These are phyloP conservation scores for Berkeleyomyces rouxiae DNA, from an alignment of 2,329 filamentous ascomycete species.

Conservation along the genomic window DNA sequence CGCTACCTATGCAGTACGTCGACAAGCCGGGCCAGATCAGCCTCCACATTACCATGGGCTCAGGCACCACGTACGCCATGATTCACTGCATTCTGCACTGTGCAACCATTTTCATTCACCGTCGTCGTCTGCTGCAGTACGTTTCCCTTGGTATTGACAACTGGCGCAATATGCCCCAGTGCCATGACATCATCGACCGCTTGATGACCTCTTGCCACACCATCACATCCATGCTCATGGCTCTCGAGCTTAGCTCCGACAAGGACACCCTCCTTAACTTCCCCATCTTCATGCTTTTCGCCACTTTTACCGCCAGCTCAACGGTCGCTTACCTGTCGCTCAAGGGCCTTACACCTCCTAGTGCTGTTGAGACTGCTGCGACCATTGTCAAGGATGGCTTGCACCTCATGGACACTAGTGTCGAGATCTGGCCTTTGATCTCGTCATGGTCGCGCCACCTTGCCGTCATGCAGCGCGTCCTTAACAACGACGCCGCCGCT, in stretches of 20 bases:
- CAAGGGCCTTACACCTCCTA: constrained; percentile 39
- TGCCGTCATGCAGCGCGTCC: constrained; percentile 43
- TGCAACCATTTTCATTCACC: constrained; percentile 43
- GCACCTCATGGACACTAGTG: constrained; percentile 41
- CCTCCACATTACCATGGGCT: constrained; percentile 47
- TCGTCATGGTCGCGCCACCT: constrained; percentile 43
- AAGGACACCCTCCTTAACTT: constrained; percentile 44
- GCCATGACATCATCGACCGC: constrained; percentile 36
- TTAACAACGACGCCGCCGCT: constrained; percentile 33
- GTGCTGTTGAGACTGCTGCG: constrained; percentile 39
- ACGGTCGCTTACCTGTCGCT: constrained; percentile 46
- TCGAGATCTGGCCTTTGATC: constrained; percentile 43
- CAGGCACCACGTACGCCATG: constrained; percentile 45
- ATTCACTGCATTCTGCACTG: constrained; percentile 45
- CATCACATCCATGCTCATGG: constrained; percentile 37
- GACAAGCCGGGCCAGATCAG: constrained; percentile 46
- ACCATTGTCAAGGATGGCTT: constrained; percentile 41
- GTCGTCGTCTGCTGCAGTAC: constrained; percentile 40
- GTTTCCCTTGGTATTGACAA: constrained; percentile 37
- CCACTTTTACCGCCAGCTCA: constrained; percentile 42
- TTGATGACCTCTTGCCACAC: constrained; percentile 43
- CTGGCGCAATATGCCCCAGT: constrained; percentile 33
- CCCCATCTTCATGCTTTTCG: constrained; percentile 47
- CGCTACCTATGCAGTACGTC: constrained; percentile 41
- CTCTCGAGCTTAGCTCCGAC: constrained; percentile 38